Percentiles rank a stretch among this genome's conserved stretches.
Evolutionary conservation across 371 early-diverging fungal species (phyloP).

Genomic region (Mucor circinelloides): DNA sequence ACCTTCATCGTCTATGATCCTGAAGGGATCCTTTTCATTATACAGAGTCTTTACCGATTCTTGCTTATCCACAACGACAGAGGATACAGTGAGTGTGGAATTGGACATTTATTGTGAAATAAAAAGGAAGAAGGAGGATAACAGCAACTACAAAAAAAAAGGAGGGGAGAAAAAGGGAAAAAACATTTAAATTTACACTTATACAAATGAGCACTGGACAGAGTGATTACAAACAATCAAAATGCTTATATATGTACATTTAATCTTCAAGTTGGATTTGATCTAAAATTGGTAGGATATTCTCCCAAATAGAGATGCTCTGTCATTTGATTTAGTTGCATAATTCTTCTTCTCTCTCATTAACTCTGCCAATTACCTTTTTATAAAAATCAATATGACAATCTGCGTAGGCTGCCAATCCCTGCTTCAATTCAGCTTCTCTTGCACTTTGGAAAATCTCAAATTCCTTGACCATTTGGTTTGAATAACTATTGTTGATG

Average conservation of each 20-base stretch:
- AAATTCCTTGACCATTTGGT: slow-evolving; percentile 80
- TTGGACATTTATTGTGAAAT: neutral
- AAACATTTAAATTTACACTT: neutral
- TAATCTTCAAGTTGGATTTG: slow-evolving; percentile 28
- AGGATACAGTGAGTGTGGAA: neutral
- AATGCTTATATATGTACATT: neutral
- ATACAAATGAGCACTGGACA: neutral
- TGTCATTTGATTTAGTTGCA: slow-evolving; percentile 6
- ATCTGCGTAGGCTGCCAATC: slow-evolving; percentile 73
- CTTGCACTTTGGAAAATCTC: slow-evolving; percentile 79
- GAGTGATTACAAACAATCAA: neutral
- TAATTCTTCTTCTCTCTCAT: neutral
- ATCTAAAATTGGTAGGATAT: slow-evolving; percentile 42
- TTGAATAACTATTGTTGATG: slow-evolving; percentile 72
- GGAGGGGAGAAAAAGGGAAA: neutral
- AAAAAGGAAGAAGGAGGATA: neutral
- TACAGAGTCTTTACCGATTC: neutral
- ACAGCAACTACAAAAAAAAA: neutral
- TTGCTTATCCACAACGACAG: neutral
- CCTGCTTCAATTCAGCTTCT: slow-evolving; percentile 77
- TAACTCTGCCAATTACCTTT: slow-evolving; percentile 41
- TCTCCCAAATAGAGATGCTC: slow-evolving; percentile 50
- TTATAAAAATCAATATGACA: slow-evolving; percentile 84
- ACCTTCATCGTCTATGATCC: neutral
- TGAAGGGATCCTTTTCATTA: slow-evolving; percentile 11